Evolutionary conservation across 371 early-diverging fungal genomes (phyloP), one percentile per base, ranked within the genome.

Genomic region (Cokeromyces recurvatus): DNA sequence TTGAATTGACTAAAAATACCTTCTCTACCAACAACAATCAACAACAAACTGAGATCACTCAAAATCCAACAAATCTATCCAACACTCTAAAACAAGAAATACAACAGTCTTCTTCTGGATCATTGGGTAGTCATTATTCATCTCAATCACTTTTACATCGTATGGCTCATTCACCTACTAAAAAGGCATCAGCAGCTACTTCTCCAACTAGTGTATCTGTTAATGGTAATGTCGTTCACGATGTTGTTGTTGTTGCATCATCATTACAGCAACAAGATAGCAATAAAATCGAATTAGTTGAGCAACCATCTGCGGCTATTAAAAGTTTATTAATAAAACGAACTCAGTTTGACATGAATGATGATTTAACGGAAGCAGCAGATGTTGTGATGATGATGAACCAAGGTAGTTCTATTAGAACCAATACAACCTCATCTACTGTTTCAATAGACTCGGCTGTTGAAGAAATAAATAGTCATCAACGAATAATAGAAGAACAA

Each of bases 121-220:
- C 52, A 12, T 25, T 24, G 22, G 39, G 38, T 16, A 41, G 25
- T 39, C 50, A 27, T 40, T 45, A 12, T 43, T 46, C 17, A 19
- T 43, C 21, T 25, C 45, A 43, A 27, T 46, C 15, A 21, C 21
- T 37, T 25, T 45, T 52, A 20, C 46, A 45, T 4, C 32, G 49
- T 3, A 21, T 57, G 38, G 53, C 52, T 2, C 48, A 48, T 22
- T 40, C 55, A 15, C 42, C 64, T 3, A n/a, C n/a, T n/a, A 63
- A 59, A 39, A 53, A 52, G 4, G 55, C 56, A 3, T 47, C 50
- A 12, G 53, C 56, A 16, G 22, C 9, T 34, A 15, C 56, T 24
- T 55, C 43, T 23, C 46, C 64, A 10, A 64, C 60, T 8, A 49
- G 60, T 22, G 47, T 64, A 0, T 59, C 60, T 17, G 64, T 40